Evolutionary conservation across 768 basidiomycete genomes (phyloP).

Genomic region (Kwoniella europaea): DNA sequence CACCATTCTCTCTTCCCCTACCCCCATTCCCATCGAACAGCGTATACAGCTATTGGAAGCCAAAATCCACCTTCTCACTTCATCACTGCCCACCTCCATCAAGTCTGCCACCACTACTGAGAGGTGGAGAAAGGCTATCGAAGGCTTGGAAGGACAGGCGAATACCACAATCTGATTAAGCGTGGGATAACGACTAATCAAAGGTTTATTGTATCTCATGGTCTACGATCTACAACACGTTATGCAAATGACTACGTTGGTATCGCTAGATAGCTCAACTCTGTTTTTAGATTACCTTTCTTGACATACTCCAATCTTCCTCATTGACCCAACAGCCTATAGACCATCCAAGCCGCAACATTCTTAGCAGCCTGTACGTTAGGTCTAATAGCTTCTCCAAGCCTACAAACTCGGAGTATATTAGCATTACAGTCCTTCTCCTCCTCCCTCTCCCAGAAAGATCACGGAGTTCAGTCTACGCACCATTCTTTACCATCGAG

Average conservation of each 20-base stretch:
- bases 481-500: constrained; percentile 9
- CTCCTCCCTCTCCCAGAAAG: background rate
- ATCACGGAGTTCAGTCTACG: too few relatives aligned
- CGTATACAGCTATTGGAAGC: constrained; percentile 38
- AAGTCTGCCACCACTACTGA: background rate
- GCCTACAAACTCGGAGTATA: background rate
- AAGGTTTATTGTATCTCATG: background rate
- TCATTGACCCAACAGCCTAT: constrained; percentile 17
- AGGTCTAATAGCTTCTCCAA: constrained; percentile 21
- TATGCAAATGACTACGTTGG: background rate
- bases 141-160: constrained; percentile 1
- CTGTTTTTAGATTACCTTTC: background rate
- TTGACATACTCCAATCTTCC: constrained; percentile 1
- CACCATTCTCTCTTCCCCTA: constrained; percentile 21
- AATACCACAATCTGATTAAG: too few relatives aligned
- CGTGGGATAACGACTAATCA: background rate
- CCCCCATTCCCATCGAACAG: constrained; percentile 7
- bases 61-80: constrained; percentile 38
- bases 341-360: constrained; percentile 34
- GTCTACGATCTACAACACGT: background rate
- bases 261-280: background rate
- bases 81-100: constrained; percentile 10
- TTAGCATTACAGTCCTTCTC: background rate
- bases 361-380: constrained; percentile 31
- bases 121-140: constrained; percentile 29